phyloP scores from a whole-genome alignment of 768 basidiomycete genomes.

The Galerina sulciceps region DNA sequence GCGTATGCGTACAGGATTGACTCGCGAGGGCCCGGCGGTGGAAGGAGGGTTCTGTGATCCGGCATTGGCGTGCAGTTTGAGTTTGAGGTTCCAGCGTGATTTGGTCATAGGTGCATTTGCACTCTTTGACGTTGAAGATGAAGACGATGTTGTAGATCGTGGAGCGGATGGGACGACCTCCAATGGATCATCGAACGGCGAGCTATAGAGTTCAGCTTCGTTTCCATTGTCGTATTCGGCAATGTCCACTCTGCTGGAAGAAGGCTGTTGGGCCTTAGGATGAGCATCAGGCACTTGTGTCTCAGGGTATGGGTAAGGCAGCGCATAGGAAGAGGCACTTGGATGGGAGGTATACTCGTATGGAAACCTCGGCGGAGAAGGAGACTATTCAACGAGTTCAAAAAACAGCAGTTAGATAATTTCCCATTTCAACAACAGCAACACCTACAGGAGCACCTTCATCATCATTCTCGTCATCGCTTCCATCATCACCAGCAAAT shows the following conservation, averaged over 20 bases:
- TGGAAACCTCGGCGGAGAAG: slow-evolving; percentile 8
- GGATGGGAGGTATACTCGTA: slow-evolving; percentile 14
- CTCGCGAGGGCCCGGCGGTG: neutral
- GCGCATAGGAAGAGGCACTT: slow-evolving; percentile 11
- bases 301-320: slow-evolving; percentile 8
- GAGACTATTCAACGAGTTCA: neutral
- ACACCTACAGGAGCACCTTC: slow-evolving; percentile 4
- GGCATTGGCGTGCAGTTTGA: slow-evolving; percentile 16
- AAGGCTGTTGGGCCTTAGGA: neutral
- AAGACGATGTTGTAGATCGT: slow-evolving; percentile 1
- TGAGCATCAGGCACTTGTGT: neutral
- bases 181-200: slow-evolving; percentile 20
- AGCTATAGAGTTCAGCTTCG: slow-evolving; percentile 19
- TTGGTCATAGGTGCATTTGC: slow-evolving; percentile 21
- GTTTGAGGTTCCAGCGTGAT: slow-evolving; percentile 24
- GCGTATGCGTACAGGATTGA: neutral
- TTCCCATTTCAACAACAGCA: neutral
- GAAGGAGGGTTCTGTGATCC: slow-evolving; percentile 10
- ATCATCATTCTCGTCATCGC: slow-evolving; percentile 10
- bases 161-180: slow-evolving; percentile 10
- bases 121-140: neutral
- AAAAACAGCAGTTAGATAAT: neutral
- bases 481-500: slow-evolving; percentile 7
- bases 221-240: slow-evolving; percentile 17
- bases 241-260: neutral